phyloP scores from a whole-genome alignment of 2,329 filamentous ascomycete species.

The Pyrenochaeta sp. region DNA sequence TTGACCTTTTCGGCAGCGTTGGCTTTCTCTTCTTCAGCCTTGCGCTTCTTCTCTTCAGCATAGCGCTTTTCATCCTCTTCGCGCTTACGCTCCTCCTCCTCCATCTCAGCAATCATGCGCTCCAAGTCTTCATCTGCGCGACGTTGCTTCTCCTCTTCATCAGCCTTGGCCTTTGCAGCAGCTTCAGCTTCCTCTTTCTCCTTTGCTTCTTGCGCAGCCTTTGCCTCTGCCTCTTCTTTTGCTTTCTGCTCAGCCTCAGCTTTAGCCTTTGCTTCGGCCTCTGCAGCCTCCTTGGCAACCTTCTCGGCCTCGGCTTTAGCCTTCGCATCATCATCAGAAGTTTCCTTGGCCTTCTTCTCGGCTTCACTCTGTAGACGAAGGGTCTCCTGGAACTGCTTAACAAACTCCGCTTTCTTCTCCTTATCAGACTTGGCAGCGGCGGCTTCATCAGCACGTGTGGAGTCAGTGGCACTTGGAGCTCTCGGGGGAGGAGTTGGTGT shows the following conservation, averaged over 20 bases:
- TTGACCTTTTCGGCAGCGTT: constrained; percentile 53
- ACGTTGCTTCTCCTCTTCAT: constrained; percentile 45
- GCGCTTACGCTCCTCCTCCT: constrained; percentile 51
- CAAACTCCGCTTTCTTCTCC: constrained; percentile 70
- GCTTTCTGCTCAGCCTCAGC: constrained; percentile 54
- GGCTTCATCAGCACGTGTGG: constrained; percentile 72
- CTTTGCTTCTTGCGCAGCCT: constrained; percentile 36
- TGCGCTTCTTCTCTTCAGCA: constrained; percentile 73
- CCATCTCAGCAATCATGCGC: constrained; percentile 71
- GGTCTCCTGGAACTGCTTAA: constrained; percentile 72
- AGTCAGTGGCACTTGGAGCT: constrained; percentile 66
- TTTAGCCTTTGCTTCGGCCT: constrained; percentile 50
- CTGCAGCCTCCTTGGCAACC: constrained; percentile 55
- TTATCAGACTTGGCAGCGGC: constrained; percentile 72
- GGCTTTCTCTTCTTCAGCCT: constrained; percentile 66
- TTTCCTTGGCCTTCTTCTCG: constrained; percentile 60
- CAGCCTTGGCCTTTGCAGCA: constrained; percentile 52
- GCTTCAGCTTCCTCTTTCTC: constrained; percentile 41
- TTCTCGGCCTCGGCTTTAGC: constrained; percentile 60
- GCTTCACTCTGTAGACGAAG: constrained; percentile 62
- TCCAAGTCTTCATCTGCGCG: constrained; percentile 55
- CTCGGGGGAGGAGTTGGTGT: constrained; percentile 74
- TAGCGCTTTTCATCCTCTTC: constrained; percentile 75
- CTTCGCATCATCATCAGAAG: constrained; percentile 50
- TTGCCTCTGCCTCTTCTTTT: constrained; percentile 40